phyloP scores from a whole-genome alignment of 176 grass and related monocot species.

The Areca catechu region DNA sequence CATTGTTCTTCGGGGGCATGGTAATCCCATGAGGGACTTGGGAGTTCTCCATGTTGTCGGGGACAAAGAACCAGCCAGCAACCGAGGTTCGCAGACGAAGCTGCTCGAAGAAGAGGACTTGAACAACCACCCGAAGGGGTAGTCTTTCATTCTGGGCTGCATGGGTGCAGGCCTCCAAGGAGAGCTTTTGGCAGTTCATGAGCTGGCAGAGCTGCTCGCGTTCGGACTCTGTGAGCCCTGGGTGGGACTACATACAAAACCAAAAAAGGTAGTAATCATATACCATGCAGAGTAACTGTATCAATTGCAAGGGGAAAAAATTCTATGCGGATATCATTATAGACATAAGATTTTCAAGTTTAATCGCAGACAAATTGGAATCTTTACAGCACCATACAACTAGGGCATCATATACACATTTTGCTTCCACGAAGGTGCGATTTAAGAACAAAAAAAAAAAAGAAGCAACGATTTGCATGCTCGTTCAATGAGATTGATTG shows the following conservation, averaged over 20 bases:
- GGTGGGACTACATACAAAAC: slow-evolving; percentile 41
- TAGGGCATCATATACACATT: too few species aligned
- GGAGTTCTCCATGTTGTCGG: slow-evolving; percentile 31
- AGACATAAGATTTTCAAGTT: too few species aligned
- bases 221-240: slow-evolving; percentile 56
- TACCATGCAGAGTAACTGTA: background rate
- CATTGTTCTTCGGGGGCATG: slow-evolving; percentile 27
- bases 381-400: too few species aligned
- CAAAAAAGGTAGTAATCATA: background rate
- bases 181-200: slow-evolving; percentile 70
- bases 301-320: too few species aligned
- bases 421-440: too few species aligned
- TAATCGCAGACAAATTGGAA: too few species aligned
- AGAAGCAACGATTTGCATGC: too few species aligned
- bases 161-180: slow-evolving; percentile 65
- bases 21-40: slow-evolving; percentile 20
- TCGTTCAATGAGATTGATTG: too few species aligned
- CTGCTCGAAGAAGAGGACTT: slow-evolving; percentile 83
- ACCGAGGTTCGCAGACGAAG: slow-evolving; percentile 69
- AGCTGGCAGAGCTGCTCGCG: slow-evolving; percentile 69
- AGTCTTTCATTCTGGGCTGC: slow-evolving; percentile 67
- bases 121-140: slow-evolving; percentile 63
- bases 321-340: too few species aligned
- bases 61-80: slow-evolving; percentile 56
- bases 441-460: too few species aligned